phyloP scores from a whole-genome alignment of 148 eudicot genomes.

The Simmondsia chinensis region DNA sequence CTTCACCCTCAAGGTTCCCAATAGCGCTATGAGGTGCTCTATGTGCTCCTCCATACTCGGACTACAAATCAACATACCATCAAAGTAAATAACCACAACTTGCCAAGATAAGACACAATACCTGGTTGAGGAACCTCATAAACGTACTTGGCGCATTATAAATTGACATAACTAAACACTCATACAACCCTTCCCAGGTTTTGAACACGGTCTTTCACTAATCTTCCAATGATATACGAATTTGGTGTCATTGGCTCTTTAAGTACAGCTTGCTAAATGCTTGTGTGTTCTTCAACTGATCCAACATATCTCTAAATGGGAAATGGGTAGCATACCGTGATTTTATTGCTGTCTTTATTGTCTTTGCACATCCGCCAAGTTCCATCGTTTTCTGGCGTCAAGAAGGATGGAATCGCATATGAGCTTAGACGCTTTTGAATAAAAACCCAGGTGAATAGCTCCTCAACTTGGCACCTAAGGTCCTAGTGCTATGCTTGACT shows the following conservation, averaged over 20 bases:
- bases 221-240: background rate
- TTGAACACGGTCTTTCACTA: conserved; percentile 1
- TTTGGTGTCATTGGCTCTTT: conserved; percentile 3
- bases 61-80: conserved; percentile 1
- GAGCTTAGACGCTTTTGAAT: too few relatives aligned
- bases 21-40: background rate
- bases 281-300: background rate
- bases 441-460: too few relatives aligned
- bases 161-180: too few relatives aligned
- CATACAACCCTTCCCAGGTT: too few relatives aligned
- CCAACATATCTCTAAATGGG: conserved; percentile 3
- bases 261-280: background rate
- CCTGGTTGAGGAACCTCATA: too few relatives aligned
- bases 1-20: background rate
- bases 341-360: too few relatives aligned
- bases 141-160: too few relatives aligned
- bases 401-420: too few relatives aligned
- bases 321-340: too few relatives aligned
- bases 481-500: too few relatives aligned
- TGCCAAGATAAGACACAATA: background rate
- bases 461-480: too few relatives aligned
- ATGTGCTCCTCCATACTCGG: background rate
- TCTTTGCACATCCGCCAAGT: too few relatives aligned
- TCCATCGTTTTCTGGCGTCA: background rate
- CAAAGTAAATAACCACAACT: background rate